Base-by-base conservation (phyloP, 2,329 filamentous ascomycete genomes). In the Hymenoscyphus repandus region DNA sequence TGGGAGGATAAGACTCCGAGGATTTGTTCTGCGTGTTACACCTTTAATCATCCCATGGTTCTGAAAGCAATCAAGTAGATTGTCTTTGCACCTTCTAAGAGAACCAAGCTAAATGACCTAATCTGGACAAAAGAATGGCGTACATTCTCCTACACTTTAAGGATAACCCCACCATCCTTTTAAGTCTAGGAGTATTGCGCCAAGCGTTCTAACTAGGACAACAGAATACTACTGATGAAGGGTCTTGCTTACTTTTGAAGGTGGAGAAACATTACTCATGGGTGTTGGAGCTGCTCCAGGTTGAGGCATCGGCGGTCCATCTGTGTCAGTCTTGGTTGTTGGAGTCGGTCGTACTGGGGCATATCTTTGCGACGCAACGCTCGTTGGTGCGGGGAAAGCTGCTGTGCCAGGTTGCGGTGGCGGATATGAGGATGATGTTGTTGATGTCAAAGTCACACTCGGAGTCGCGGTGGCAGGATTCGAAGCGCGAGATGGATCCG, bases 281-380 rank as follows among this genome's bases (percentile, higher is more conserved):
- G n/a, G n/a, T n/a, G 69, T 62, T 36, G 80, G 80, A 39, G 73
- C 69, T 36, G 79, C 76, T 48, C 79, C 79, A 34, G 80, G 79
- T 58, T 83, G 79, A 30, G 80, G 79, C 54, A 74, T 68, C 49
- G 79, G 74, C 43, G 79, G 79, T 13, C 68, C 68, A 40, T 65
- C 58, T 44, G 58, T 53, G 22, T 60, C 55, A 43, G 64, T 54
- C 40, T 64, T 64, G 54, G 62, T 66, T 7, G 74, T 77, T 42
- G 73, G 71, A 34, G 74, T 74, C 51, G 74, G 71, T 45, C 69
- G 69, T 46, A 67, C 55, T 22, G 68, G 64, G 50, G 64, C 60
- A 56, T 69, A 68, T 45, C 65, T 59, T 32, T 62, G 63, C 48
- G 62, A 43, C 50, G 64, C 59, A 45, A 62, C 58, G 27, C 63